Percentiles rank a stretch among this genome's conserved stretches.
phyloP scores from a whole-genome alignment of 805 yeast species.

The Priceomyces melissophilus region DNA sequence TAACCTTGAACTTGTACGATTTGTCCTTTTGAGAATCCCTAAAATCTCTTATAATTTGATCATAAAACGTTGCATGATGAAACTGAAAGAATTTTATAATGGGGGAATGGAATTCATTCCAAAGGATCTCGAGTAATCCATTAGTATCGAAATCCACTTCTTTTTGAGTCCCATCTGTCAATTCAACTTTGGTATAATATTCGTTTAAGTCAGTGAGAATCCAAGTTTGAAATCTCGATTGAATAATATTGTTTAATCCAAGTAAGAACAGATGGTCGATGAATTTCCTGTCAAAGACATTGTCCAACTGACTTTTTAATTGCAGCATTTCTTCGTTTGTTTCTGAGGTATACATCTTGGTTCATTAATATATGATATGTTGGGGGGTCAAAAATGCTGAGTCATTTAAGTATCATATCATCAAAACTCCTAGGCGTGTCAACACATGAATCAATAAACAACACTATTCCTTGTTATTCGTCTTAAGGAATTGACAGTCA shows the following conservation, averaged over 20 bases:
- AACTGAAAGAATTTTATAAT: conserved; percentile 54
- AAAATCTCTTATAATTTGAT: conserved; percentile 13
- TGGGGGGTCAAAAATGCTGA: neutral
- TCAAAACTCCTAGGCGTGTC: neutral
- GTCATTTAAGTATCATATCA: neutral
- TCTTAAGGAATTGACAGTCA: too few relatives aligned
- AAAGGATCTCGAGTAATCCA: conserved; percentile 41
- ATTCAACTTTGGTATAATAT: conserved; percentile 17
- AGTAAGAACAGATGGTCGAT: conserved; percentile 43
- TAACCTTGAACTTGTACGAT: conserved; percentile 18
- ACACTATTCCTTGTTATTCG: too few relatives aligned
- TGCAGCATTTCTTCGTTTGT: conserved; percentile 13
- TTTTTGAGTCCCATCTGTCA: neutral
- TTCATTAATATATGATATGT: too few relatives aligned
- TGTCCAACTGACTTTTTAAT: conserved; percentile 17
- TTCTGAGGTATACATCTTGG: conserved; percentile 1
- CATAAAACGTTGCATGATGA: conserved; percentile 26
- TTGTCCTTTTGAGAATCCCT: conserved; percentile 12
- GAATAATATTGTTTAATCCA: conserved; percentile 48
- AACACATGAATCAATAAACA: too few relatives aligned
- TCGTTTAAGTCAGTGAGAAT: conserved; percentile 34
- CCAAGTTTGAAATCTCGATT: conserved; percentile 44
- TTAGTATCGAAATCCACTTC: conserved; percentile 33
- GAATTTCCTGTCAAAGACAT: conserved; percentile 15
- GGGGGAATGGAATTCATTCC: conserved; percentile 66